A percentile compares a stretch with the other conserved stretches of the same genome.
These are phyloP conservation scores for Linderina pennispora DNA, from an alignment of 192 early-diverging fungal genomes.

Conservation along the genomic window DNA sequence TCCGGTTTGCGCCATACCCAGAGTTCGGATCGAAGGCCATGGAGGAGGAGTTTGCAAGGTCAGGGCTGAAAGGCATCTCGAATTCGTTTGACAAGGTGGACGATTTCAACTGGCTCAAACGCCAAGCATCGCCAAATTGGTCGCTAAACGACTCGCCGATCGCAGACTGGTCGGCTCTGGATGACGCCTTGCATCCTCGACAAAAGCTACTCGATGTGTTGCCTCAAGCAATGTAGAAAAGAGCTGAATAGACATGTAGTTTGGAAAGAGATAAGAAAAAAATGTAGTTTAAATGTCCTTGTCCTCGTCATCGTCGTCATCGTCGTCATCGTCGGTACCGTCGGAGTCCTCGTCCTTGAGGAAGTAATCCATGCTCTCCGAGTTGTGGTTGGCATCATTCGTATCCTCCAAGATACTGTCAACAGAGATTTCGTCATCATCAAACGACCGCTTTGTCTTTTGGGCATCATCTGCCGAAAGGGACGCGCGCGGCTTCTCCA, in stretches of 20 bases:
- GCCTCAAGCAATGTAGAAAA: not conserved
- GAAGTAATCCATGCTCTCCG: slow-evolving; percentile 38
- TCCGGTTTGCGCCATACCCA: slow-evolving; percentile 65
- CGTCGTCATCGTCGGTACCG: slow-evolving; percentile 15
- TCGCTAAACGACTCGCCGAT: not conserved
- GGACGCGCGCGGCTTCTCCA: slow-evolving; percentile 5
- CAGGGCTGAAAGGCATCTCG: slow-evolving; percentile 2
- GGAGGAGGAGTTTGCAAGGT: slow-evolving; percentile 9
- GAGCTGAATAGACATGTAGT: not conserved
- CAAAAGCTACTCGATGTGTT: not conserved
- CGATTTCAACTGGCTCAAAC: slow-evolving; percentile 88
- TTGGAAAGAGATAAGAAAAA: not conserved
- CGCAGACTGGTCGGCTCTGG: slow-evolving; percentile 1
- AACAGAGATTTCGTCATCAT: slow-evolving; percentile 26
- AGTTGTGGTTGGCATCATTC: not conserved
- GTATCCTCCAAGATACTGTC: slow-evolving; percentile 31
- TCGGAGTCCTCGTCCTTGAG: slow-evolving; percentile 39
- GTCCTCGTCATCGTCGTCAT: not conserved
- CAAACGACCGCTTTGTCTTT: slow-evolving; percentile 18
- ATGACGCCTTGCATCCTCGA: slow-evolving; percentile 1
- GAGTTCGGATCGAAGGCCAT: slow-evolving; percentile 22
- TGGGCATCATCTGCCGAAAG: slow-evolving; percentile 2
- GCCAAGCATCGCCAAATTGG: slow-evolving; percentile 79
- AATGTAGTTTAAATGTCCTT: slow-evolving; percentile 1
- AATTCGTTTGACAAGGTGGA: slow-evolving; percentile 64